Percentiles rank a stretch among this genome's conserved stretches.
Conservation (phyloP, 352 stramenopile genomes). For the Hyaloperonospora arabidopsidis region DNA sequence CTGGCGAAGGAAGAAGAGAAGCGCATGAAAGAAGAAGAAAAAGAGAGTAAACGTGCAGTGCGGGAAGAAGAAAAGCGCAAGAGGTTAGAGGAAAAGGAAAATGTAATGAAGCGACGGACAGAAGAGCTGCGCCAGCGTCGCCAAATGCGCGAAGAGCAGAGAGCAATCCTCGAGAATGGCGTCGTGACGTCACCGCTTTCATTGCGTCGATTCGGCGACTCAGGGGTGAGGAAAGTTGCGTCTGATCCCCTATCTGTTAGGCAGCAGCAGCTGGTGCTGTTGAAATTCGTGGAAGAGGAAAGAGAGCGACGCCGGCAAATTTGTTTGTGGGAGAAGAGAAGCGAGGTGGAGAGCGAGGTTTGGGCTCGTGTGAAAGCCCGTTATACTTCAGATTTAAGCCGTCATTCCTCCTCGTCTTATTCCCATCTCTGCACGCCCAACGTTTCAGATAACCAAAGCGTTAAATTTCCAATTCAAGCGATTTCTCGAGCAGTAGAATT, state of each 20-base stretch:
- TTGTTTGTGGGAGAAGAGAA: slow-evolving; percentile 47
- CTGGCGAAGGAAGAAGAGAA: slow-evolving; percentile 63
- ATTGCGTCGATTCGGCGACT: slow-evolving; percentile 18
- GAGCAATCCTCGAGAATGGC: slow-evolving; percentile 64
- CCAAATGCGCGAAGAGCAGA: slow-evolving; percentile 63
- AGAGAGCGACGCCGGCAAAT: slow-evolving; percentile 50
- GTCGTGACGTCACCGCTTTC: slow-evolving; percentile 41
- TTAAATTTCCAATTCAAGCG: slow-evolving; percentile 31
- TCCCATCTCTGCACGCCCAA: slow-evolving; percentile 1
- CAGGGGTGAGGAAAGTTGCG: slow-evolving; percentile 14
- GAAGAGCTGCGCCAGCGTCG: slow-evolving; percentile 58
- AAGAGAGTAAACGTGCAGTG: slow-evolving; percentile 55
- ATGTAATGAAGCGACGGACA: slow-evolving; percentile 63
- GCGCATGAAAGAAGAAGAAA: slow-evolving; percentile 60
- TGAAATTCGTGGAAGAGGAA: slow-evolving; percentile 70
- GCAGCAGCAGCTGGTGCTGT: slow-evolving; percentile 47
- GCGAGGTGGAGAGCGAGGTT: slow-evolving; percentile 38
- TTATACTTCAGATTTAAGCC: slow-evolving; percentile 21
- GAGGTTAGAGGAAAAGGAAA: slow-evolving; percentile 63
- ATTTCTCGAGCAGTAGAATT: slow-evolving; percentile 34
- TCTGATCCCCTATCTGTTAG: slow-evolving; percentile 22
- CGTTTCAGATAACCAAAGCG: slow-evolving; percentile 1
- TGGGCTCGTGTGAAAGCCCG: slow-evolving; percentile 48
- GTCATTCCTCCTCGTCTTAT: background rate
- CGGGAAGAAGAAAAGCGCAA: slow-evolving; percentile 67